Percentiles rank a stretch among this genome's conserved stretches.
phyloP scores from a whole-genome alignment of 2,329 filamentous ascomycete genomes.

The Sporothrix brasiliensis region DNA sequence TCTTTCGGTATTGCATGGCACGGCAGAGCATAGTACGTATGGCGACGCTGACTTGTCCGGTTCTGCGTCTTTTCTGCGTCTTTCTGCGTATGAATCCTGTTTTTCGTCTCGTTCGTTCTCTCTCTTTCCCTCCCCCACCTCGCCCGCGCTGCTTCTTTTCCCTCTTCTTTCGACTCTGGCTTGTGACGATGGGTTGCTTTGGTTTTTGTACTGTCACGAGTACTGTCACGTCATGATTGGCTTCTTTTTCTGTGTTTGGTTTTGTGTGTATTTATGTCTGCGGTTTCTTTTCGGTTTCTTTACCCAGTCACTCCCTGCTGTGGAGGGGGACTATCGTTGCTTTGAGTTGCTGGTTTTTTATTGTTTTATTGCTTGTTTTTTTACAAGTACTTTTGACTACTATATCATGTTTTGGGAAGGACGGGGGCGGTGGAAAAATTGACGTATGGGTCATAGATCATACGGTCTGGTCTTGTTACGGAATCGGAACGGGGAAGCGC shows the following conservation, averaged over 20 bases:
- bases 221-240: conserved; percentile 27
- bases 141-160: neutral
- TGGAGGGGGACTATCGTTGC: conserved; percentile 13
- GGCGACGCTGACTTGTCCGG: conserved; percentile 23
- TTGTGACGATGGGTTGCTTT: conserved; percentile 26
- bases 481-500: conserved; percentile 16
- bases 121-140: conserved; percentile 1
- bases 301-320: neutral
- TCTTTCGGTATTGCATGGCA: conserved; percentile 19
- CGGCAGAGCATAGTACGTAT: conserved; percentile 21
- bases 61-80: conserved; percentile 10
- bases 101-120: conserved; percentile 8
- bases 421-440: conserved; percentile 15
- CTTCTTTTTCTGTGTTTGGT: conserved; percentile 13
- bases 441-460: neutral
- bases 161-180: conserved; percentile 3
- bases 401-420: conserved; percentile 28
- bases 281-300: conserved; percentile 10
- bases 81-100: neutral
- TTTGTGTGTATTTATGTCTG: conserved; percentile 23
- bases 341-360: conserved; percentile 19
- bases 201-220: conserved; percentile 6
- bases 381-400: conserved; percentile 19
- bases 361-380: conserved; percentile 20
- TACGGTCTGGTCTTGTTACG: neutral